phyloP scores from a whole-genome alignment of 2,329 filamentous ascomycete genomes.

The Phialophora macrospora region DNA sequence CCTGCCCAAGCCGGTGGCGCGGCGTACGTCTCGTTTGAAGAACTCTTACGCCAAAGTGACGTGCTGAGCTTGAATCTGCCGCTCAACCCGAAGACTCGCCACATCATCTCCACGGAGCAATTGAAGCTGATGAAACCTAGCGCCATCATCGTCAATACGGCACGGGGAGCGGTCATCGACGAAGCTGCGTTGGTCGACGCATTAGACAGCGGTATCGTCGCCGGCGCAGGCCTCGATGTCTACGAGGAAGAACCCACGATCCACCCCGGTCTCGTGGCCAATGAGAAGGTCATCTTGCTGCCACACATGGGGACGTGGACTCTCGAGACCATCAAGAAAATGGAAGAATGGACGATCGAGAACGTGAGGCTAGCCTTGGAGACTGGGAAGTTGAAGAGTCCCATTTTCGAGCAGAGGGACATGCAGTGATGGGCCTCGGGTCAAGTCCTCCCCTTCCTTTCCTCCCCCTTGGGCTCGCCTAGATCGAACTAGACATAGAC shows the following conservation, averaged over 20 bases:
- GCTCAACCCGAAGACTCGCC: slow-evolving; percentile 73
- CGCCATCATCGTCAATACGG: slow-evolving; percentile 79
- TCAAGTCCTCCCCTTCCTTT: neutral
- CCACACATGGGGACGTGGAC: slow-evolving; percentile 90
- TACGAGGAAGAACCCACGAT: slow-evolving; percentile 80
- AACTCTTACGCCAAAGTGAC: slow-evolving; percentile 70
- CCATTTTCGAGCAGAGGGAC: slow-evolving; percentile 10
- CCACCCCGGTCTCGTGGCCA: slow-evolving; percentile 72
- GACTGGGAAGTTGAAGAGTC: slow-evolving; percentile 9
- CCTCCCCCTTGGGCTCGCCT: neutral
- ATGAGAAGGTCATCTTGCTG: slow-evolving; percentile 73
- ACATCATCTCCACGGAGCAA: slow-evolving; percentile 73
- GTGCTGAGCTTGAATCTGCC: slow-evolving; percentile 81
- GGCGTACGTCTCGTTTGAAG: slow-evolving; percentile 74
- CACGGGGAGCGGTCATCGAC: slow-evolving; percentile 80
- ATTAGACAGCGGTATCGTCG: slow-evolving; percentile 70
- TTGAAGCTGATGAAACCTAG: slow-evolving; percentile 79
- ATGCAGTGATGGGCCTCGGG: neutral
- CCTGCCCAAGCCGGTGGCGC: slow-evolving; percentile 55
- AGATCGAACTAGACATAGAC: neutral
- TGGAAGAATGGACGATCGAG: slow-evolving; percentile 37
- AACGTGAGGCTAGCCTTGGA: slow-evolving; percentile 21
- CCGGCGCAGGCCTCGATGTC: slow-evolving; percentile 76
- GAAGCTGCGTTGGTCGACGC: slow-evolving; percentile 78
- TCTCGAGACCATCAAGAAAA: slow-evolving; percentile 64